These are phyloP conservation scores for Geotrichum histeridarum DNA, from an alignment of 1,139 yeast species.

Conservation along the genomic window DNA sequence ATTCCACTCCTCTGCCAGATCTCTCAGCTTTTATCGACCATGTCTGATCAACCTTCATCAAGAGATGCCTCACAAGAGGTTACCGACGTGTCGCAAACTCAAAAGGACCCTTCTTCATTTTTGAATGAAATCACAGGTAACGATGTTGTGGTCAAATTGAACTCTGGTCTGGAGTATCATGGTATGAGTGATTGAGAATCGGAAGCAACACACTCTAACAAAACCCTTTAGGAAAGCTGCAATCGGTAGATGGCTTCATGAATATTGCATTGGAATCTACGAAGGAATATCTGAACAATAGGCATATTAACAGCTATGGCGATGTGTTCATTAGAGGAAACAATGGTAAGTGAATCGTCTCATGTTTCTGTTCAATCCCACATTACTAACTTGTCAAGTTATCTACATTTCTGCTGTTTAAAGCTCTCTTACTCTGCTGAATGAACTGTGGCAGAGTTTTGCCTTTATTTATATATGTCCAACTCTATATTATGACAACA, in stretches of 20 bases:
- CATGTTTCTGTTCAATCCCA: neutral
- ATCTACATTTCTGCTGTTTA: slow-evolving; percentile 31
- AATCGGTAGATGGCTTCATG: slow-evolving; percentile 95
- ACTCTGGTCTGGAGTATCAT: slow-evolving; percentile 79
- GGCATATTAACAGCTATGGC: slow-evolving; percentile 57
- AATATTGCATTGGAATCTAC: slow-evolving; percentile 82
- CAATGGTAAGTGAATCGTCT: slow-evolving; percentile 49
- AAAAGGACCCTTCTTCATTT: slow-evolving; percentile 56
- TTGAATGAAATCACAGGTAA: slow-evolving; percentile 74
- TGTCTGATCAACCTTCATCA: neutral
- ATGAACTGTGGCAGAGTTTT: neutral
- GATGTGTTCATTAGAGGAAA: slow-evolving; percentile 95
- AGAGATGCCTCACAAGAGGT: slow-evolving; percentile 1
- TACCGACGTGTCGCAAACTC: slow-evolving; percentile 4
- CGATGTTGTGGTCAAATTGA: slow-evolving; percentile 73
- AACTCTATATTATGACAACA: slow-evolving; percentile 1
- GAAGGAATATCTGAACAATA: slow-evolving; percentile 58
- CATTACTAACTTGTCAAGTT: slow-evolving; percentile 20
- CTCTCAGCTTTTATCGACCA: neutral
- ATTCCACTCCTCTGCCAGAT: too few species aligned
- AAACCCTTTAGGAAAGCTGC: slow-evolving; percentile 49
- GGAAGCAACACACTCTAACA: neutral
- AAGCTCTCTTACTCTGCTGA: neutral
- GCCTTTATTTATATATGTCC: slow-evolving; percentile 5
- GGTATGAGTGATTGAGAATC: slow-evolving; percentile 37